Conservation (phyloP, 2,329 filamentous ascomycete species). For the Sporothrix luriei region DNA sequence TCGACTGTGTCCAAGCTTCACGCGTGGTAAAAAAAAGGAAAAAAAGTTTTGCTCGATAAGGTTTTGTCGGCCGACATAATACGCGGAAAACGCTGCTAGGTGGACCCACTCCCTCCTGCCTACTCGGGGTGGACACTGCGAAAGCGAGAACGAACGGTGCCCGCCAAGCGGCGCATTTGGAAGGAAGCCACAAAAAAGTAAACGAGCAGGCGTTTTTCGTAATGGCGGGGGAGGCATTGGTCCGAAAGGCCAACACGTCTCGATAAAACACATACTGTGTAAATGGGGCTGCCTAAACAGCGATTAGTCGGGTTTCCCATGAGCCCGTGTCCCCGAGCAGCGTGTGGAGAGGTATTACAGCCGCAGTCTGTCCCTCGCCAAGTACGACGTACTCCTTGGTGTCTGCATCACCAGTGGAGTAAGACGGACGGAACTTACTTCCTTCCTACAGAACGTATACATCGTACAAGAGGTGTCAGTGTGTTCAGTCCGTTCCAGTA, state of each 20-base stretch:
- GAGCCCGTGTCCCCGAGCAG: conserved; percentile 16
- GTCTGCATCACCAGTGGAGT: background rate
- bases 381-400: background rate
- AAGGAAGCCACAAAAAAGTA: background rate
- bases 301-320: background rate
- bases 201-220: background rate
- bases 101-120: conserved; percentile 3
- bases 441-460: background rate
- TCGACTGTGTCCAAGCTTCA: background rate
- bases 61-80: background rate
- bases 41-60: background rate
- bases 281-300: background rate
- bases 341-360: background rate
- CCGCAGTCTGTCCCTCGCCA: no score
- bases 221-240: background rate
- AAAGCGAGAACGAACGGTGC: conserved; percentile 3
- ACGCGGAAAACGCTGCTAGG: conserved; percentile 14
- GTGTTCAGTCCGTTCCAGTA: background rate
- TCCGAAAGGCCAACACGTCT: no score
- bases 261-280: no score
- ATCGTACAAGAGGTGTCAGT: no score
- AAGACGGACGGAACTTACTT: conserved; percentile 1
- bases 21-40: conserved; percentile 6
- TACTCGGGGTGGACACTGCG: background rate
- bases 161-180: background rate